Evolutionary conservation across 805 yeast genomes (phyloP), one percentile per base, ranked within the genome.

Genomic region (Pichia gijzeniarum): DNA sequence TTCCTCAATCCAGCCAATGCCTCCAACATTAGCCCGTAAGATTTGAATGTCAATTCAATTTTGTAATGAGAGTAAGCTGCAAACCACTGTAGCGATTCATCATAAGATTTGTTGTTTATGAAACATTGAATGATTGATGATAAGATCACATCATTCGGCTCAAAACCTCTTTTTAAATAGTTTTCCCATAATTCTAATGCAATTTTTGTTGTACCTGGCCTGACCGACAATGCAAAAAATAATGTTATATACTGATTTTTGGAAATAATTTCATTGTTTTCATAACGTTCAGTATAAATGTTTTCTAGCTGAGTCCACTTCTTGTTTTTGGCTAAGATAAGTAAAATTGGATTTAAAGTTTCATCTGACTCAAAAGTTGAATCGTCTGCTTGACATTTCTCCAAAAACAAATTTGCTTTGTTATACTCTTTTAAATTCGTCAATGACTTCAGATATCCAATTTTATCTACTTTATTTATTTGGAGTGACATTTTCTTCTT

Each of bases 151-250:
- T 68, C 61, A 3, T 69, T 64, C 1, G 87, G 86, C 4, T 49
- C 54, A 55, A 78, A 67, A 1, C 71, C 69, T 44, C 80, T 65
- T 42, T 66, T 60, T 5, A 64, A 38, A 54, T 54, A 76, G 73
- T n/a, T 63, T 48, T 61, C 70, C 82, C 46, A 85, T 14, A 62
- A 40, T 10, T 56, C 55, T 17, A 55, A 21, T 3, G 57, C 38
- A 20, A 56, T 46, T 75, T 79, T 57, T 70, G 73, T 34, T 60
- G 70, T 35, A 55, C 61, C 52, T 2, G 53, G 36, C 75, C 78
- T 9, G 77, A 81, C 30, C 66, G 85, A 80, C 48, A 85, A 63
- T 0, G 84, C 78, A 43, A 68, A 62, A 74, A 85, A 79, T 12
- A 82, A 79, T 16, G 78, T 72, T 3, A 74, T 69, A 57, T 83